Conservation (phyloP, 2,329 filamentous ascomycete genomes). For the Aspergillus thermomutatus region DNA sequence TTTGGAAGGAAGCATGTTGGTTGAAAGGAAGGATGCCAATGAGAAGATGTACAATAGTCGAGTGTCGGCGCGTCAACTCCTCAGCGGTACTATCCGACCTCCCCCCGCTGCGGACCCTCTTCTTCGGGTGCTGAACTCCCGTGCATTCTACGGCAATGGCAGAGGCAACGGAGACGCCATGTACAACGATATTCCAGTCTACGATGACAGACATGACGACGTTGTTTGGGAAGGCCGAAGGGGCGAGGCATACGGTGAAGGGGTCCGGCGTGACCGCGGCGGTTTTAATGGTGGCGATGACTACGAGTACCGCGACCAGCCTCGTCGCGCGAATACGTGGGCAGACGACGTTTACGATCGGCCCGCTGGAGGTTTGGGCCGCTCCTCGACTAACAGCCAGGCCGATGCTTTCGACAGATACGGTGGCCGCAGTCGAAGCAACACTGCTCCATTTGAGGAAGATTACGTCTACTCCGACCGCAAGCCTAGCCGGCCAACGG, state of each 20-base stretch:
- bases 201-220: constrained; percentile 78
- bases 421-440: constrained; percentile 31
- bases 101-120: constrained; percentile 81
- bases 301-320: constrained; percentile 55
- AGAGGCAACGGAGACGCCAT: constrained; percentile 58
- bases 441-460: constrained; percentile 39
- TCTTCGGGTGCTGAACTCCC: constrained; percentile 78
- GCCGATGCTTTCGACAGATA: constrained; percentile 29
- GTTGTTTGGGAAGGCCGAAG: constrained; percentile 77
- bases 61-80: constrained; percentile 75
- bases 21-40: constrained; percentile 94
- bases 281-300: constrained; percentile 48
- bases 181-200: constrained; percentile 93
- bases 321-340: constrained; percentile 48
- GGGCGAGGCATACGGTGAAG: constrained; percentile 69
- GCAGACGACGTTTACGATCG: constrained; percentile 49
- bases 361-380: constrained; percentile 30
- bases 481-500: constrained; percentile 74
- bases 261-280: constrained; percentile 55
- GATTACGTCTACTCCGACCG: constrained; percentile 56
- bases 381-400: constrained; percentile 34
- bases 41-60: constrained; percentile 89
- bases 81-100: constrained; percentile 72
- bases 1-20: constrained; percentile 86
- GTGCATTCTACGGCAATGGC: constrained; percentile 71